Evolutionary conservation across 257 asterid genomes (phyloP).

Genomic region (Gentiana dahurica): DNA sequence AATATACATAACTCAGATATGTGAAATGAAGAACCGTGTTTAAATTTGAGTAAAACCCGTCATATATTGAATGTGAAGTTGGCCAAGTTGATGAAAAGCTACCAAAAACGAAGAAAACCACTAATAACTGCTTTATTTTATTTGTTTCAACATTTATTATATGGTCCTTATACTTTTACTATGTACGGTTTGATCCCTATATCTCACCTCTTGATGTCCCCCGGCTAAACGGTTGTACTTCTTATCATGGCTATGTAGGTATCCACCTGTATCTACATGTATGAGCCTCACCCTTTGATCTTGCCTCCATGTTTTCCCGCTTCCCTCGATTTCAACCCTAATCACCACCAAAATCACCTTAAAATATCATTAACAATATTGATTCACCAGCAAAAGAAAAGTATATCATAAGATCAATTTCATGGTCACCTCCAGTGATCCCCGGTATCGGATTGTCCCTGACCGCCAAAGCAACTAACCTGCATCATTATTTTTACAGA

Average conservation of each 20-base stretch:
- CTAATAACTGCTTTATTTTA: too few species aligned
- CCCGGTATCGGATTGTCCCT: conserved; percentile 82
- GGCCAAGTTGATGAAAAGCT: too few species aligned
- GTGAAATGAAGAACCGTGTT: too few species aligned
- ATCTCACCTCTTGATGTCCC: conserved; percentile 97
- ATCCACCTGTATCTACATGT: conserved; percentile 83
- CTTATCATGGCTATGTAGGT: conserved; percentile 97
- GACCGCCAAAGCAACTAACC: conserved; percentile 96
- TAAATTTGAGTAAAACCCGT: too few species aligned
- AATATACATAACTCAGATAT: too few species aligned
- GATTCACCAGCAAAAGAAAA: neutral
- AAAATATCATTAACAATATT: neutral
- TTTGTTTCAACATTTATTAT: too few species aligned
- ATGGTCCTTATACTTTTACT: neutral
- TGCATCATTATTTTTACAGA: conserved; percentile 14
- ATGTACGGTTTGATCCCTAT: neutral
- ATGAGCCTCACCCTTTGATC: conserved; percentile 85
- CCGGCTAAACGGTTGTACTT: conserved; percentile 96
- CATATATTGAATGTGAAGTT: too few species aligned
- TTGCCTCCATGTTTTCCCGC: conserved; percentile 96
- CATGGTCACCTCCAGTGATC: conserved; percentile 75
- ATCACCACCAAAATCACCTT: neutral
- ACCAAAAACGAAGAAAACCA: too few species aligned
- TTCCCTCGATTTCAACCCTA: conserved; percentile 92
- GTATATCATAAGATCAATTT: neutral